phyloP scores from a whole-genome alignment of 495 filamentous ascomycete species.

The Penicillium lagena region DNA sequence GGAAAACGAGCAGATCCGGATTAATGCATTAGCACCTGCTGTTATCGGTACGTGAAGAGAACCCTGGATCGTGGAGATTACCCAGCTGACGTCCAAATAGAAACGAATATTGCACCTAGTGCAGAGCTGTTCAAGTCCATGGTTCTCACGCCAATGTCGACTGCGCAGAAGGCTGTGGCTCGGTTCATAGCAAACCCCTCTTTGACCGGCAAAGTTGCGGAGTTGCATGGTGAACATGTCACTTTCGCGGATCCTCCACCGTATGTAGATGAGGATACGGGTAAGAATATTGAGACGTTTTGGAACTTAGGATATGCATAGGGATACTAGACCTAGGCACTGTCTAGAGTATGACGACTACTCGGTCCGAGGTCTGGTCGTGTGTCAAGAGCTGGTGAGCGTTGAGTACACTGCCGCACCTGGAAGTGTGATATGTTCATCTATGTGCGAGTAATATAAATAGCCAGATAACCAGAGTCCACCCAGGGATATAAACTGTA shows the following conservation, averaged over 20 bases:
- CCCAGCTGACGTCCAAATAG: conserved; percentile 15
- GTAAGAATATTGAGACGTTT: conserved; percentile 44
- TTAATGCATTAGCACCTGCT: conserved; percentile 49
- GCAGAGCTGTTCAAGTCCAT: conserved; percentile 41
- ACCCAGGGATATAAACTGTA: too few species aligned
- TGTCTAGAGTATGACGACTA: too few species aligned
- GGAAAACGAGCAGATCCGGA: conserved; percentile 36
- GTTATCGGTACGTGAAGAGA: conserved; percentile 31
- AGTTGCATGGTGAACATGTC: conserved; percentile 49
- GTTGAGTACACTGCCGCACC: background rate
- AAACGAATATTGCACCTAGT: conserved; percentile 40
- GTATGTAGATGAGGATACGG: conserved; percentile 45
- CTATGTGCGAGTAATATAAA: too few species aligned
- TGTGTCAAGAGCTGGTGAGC: background rate
- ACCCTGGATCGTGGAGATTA: background rate
- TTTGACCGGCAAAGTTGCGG: conserved; percentile 41
- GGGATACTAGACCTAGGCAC: background rate
- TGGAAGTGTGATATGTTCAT: too few species aligned
- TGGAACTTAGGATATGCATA: conserved; percentile 38
- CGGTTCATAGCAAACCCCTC: conserved; percentile 33
- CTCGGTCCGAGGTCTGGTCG: too few species aligned
- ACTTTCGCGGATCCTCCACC: conserved; percentile 41
- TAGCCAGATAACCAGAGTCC: too few species aligned
- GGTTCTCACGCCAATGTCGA: conserved; percentile 48
- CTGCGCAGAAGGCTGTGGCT: conserved; percentile 36